A percentile compares a stretch with the other conserved stretches of the same genome.
These are phyloP conservation scores for Toxicodendron radicans DNA, from an alignment of 345 rosid genomes.

Conservation along the genomic window DNA sequence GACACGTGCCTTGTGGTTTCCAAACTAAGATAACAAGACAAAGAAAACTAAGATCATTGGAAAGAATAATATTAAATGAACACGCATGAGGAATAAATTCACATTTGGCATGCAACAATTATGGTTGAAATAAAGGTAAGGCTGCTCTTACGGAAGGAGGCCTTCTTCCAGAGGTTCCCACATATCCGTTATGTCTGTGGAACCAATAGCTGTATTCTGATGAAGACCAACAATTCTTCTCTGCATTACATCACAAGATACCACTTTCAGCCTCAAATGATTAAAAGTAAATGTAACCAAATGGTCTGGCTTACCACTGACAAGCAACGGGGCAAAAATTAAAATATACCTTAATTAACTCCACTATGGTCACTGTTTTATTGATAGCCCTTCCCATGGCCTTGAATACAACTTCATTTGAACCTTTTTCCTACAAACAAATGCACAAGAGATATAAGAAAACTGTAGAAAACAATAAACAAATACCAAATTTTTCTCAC, in stretches of 20 bases:
- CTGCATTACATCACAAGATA: conserved; percentile 38
- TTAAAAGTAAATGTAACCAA: not conserved
- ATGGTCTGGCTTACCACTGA: not conserved
- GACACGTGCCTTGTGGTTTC: conserved; percentile 99
- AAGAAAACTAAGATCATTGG: not conserved
- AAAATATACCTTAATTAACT: conserved; percentile 70
- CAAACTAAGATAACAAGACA: conserved; percentile 44
- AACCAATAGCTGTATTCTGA: conserved; percentile 84
- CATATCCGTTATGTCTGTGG: conserved; percentile 84
- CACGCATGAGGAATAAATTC: not conserved
- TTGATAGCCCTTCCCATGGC: conserved; percentile 99
- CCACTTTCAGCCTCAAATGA: conserved; percentile 20
- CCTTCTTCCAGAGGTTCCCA: conserved; percentile 99
- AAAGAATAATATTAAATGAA: not conserved
- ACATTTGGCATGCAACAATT: not conserved
- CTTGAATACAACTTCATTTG: conserved; percentile 78
- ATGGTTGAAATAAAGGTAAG: not conserved
- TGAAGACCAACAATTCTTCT: conserved; percentile 94
- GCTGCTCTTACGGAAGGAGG: conserved; percentile 73
- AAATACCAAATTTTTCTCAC: not conserved
- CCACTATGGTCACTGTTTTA: conserved; percentile 91
- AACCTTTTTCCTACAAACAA: conserved; percentile 63
- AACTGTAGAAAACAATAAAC: not conserved
- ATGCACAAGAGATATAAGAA: not conserved
- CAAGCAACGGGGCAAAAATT: not conserved